A percentile compares a stretch with the other conserved stretches of the same genome.
These are phyloP conservation scores for Coffea humblotiana DNA, from an alignment of 305 asterid species.

Conservation along the genomic window DNA sequence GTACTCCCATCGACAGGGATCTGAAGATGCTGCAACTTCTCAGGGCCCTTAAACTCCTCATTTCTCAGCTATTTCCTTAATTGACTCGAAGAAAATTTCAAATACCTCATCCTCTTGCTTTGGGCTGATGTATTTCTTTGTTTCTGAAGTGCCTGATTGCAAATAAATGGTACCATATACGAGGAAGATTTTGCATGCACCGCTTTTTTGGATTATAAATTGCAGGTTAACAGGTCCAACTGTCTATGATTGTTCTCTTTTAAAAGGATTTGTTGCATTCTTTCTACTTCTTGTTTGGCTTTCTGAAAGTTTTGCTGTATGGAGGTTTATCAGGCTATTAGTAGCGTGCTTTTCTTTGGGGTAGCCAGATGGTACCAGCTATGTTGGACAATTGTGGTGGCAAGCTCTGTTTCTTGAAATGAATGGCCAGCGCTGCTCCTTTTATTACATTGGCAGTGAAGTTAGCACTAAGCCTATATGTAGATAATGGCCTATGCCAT, in stretches of 20 bases:
- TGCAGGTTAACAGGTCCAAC: background rate
- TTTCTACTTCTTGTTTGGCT: background rate
- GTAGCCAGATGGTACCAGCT: background rate
- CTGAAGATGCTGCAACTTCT: conserved; percentile 15
- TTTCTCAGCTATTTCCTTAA: background rate
- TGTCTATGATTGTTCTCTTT: background rate
- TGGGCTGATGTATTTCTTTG: background rate
- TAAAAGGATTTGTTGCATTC: background rate
- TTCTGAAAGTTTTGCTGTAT: background rate
- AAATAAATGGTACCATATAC: conserved; percentile 11
- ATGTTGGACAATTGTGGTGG: background rate
- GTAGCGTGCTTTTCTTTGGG: background rate
- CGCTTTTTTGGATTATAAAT: background rate
- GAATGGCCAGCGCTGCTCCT: background rate
- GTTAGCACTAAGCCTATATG: background rate
- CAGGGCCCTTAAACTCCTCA: background rate
- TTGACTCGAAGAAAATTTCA: background rate
- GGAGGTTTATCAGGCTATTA: background rate
- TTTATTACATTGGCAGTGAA: background rate
- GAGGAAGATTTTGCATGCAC: conserved; percentile 1
- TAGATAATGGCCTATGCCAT: background rate
- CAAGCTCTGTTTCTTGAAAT: background rate
- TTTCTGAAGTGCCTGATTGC: background rate
- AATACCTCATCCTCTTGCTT: background rate
- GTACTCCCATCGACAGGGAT: conserved; percentile 56